Base-by-base conservation (phyloP, 306 rosid species). In the Prunus mume region DNA sequence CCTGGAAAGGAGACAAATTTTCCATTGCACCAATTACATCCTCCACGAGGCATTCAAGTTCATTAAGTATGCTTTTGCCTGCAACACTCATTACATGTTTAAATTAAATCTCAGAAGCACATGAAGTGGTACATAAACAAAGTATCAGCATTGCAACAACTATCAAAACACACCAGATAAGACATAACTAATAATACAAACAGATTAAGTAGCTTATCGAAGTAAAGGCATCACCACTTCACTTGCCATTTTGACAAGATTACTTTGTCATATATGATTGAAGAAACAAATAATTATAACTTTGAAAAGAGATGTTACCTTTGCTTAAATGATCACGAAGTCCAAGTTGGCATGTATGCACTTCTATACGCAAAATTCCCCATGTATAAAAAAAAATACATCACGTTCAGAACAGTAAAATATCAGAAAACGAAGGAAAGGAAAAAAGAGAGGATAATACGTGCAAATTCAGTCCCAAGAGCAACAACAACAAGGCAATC, bases 311-410 rank as follows among this genome's bases (percentile, higher is more conserved):
- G 22, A 27, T 25, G 63, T 47, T 76, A 91, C 98, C 97, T 86
- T 83, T 54, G 54, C 79, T 81, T 76, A 89, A 81, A 79, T 84
- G 81, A 80, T 82, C 87, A 73, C 24, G 67, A 50, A 93, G 90
- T 76, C 96, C 97, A 49, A 75, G 77, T n/a, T 82, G 83, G 89
- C 91, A 86, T 6, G 86, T 74, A 68, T 81, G 76, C 87, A 93
- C 98, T 93, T 89, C 91, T 72, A 65, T 65, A 77, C 55, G 76
- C 69, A 68, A 45, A 81, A 74, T 78, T 80, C 58, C 13, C 58
- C 87, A 78, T 51, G 79, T 62, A 28, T 43, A 72, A 76, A 76
- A 72, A 76, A 76, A 55, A 77, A 77, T 61, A 9, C 22, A 79
- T 6, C 55, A 79, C 22, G 34, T 72, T 78, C 66, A 84, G 82